These are phyloP conservation scores for Colletotrichum phormii DNA, from an alignment of 2,329 filamentous ascomycete genomes.

Conservation along the genomic window DNA sequence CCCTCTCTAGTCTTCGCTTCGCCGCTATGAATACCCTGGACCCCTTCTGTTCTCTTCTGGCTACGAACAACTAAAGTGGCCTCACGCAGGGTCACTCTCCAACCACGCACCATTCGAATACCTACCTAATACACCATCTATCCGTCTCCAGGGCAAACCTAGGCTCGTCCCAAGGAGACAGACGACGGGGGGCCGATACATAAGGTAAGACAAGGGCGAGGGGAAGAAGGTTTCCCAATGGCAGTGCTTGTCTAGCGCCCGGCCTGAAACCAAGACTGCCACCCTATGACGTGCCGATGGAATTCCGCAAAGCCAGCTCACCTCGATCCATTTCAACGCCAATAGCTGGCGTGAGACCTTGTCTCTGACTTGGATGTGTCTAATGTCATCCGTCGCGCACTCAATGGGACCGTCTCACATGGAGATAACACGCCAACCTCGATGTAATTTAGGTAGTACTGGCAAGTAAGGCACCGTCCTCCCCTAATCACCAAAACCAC, in stretches of 20 bases:
- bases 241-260: conserved; percentile 25
- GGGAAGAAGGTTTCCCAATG: not conserved
- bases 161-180: not conserved
- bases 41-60: not conserved
- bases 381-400: conserved; percentile 4
- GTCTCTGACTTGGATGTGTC: conserved; percentile 11
- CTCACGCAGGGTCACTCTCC: not conserved
- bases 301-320: not conserved
- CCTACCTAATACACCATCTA: not conserved
- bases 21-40: not conserved
- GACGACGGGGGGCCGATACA: not conserved
- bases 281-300: conserved; percentile 30
- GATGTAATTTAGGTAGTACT: not conserved
- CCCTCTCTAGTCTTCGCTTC: not conserved
- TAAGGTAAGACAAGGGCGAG: not conserved
- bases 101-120: not conserved
- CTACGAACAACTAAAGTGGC: not conserved
- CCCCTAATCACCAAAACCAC: not conserved
- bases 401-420: not conserved
- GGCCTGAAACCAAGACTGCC: conserved; percentile 30
- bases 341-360: conserved; percentile 12
- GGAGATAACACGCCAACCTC: conserved; percentile 4
- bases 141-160: not conserved
- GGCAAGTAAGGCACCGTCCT: not conserved
- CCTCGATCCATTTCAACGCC: conserved; percentile 7